These are phyloP conservation scores for Myxozyma kluyveri DNA, from an alignment of 805 yeast genomes.

Conservation along the genomic window DNA sequence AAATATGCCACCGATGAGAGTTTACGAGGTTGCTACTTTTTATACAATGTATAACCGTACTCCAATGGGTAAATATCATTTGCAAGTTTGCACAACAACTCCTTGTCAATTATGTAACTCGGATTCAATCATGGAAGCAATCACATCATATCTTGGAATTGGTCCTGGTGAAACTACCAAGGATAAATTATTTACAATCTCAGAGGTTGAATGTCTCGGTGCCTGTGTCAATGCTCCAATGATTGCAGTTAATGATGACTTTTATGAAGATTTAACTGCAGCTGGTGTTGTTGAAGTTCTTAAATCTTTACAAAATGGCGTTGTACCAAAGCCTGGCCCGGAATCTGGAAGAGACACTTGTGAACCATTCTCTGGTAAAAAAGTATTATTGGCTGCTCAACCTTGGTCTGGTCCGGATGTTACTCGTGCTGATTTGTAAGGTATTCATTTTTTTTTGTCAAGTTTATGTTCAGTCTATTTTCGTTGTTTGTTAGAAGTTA, in stretches of 20 bases:
- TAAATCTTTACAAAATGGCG: constrained; percentile 62
- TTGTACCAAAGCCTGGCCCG: constrained; percentile 65
- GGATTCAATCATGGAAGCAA: constrained; percentile 72
- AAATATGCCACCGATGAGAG: constrained; percentile 93
- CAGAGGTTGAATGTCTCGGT: constrained; percentile 88
- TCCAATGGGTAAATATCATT: constrained; percentile 80
- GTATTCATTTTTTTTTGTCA: not conserved
- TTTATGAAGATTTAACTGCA: constrained; percentile 74
- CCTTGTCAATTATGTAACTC: constrained; percentile 85
- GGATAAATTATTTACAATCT: constrained; percentile 73
- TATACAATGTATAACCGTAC: constrained; percentile 86
- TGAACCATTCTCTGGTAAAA: constrained; percentile 73
- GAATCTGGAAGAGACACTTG: constrained; percentile 58
- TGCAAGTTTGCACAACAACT: constrained; percentile 86
- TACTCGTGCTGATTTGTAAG: constrained; percentile 67
- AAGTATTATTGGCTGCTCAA: constrained; percentile 56
- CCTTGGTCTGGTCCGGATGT: constrained; percentile 67
- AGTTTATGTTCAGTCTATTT: not conserved
- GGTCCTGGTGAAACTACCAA: constrained; percentile 75
- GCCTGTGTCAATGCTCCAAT: constrained; percentile 92
- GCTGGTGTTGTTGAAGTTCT: constrained; percentile 61
- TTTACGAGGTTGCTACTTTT: constrained; percentile 83
- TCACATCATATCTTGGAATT: constrained; percentile 57
- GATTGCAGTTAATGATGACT: constrained; percentile 81
- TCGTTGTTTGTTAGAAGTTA: not conserved